Percentiles rank a stretch among this genome's conserved stretches.
Conservation (phyloP, 2,329 filamentous ascomycete species). For the Pseudocercospora vitis region DNA sequence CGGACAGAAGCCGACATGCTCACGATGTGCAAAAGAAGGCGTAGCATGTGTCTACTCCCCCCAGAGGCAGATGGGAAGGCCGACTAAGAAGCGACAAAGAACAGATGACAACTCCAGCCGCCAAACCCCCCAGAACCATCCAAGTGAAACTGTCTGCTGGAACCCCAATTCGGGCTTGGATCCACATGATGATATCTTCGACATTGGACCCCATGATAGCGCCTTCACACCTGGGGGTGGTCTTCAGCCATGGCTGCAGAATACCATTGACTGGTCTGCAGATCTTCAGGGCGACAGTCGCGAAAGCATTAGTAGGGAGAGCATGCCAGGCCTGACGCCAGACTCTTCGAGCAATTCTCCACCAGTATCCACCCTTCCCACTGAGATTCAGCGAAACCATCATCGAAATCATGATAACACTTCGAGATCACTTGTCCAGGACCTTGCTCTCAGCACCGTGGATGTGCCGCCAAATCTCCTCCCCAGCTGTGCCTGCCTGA, state of each 20-base stretch:
- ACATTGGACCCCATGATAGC: conserved; percentile 19
- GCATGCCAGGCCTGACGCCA: conserved; percentile 26
- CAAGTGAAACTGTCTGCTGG: not conserved
- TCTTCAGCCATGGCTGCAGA: conserved; percentile 29
- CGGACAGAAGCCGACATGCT: conserved; percentile 45
- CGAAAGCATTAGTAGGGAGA: conserved; percentile 9
- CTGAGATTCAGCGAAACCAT: conserved; percentile 14
- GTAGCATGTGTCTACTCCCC: conserved; percentile 49
- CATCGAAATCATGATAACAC: conserved; percentile 2
- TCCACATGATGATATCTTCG: conserved; percentile 3
- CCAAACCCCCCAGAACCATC: not conserved
- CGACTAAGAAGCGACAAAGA: conserved; percentile 49
- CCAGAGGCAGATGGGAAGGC: conserved; percentile 53
- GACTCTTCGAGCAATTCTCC: conserved; percentile 23
- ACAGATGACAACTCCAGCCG: conserved; percentile 27
- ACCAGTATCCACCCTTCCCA: conserved; percentile 20
- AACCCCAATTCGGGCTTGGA: not conserved
- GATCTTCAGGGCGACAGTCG: conserved; percentile 9
- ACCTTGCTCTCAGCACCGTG: conserved; percentile 16
- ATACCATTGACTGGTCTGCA: conserved; percentile 14
- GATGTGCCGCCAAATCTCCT: conserved; percentile 18
- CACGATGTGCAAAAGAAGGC: conserved; percentile 44
- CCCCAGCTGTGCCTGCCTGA: conserved; percentile 46
- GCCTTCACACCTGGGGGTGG: conserved; percentile 24
- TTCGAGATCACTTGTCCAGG: conserved; percentile 18